Base-by-base conservation (phyloP, 192 early-diverging fungal genomes). In the Entomortierella chlamydospora region DNA sequence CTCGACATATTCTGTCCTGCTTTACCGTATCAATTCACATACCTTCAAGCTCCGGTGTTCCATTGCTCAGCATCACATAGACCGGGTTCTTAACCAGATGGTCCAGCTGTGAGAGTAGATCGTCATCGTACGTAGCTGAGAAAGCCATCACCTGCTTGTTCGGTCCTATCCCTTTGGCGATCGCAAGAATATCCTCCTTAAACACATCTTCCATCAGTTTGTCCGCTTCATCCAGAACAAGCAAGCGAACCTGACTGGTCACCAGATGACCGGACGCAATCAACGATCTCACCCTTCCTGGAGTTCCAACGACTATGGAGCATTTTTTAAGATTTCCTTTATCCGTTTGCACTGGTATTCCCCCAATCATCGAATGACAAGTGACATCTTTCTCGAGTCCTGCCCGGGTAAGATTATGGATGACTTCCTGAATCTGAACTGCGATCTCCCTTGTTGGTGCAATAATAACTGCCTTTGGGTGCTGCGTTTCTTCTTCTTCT, bases 361-460 rank as follows among this genome's bases (percentile, higher is more conserved):
- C 89, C 13, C 89, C 89, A 56, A 90, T 90, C 63, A 89, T 83
- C 1, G 81, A 70, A 47, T 86, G 68, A 62, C 86, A 87, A 5
- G 57, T 59, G 31, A 71, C 68, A 9, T 23, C 43, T 4, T 47
- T 20, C 23, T 78, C 78, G 41, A 79, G 68, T 4, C 41, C 68
- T 51, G 56, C 64, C 9, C 57, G 64, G 8, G 82, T 66, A 20
- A 89, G 70, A 42, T 70, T 81, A 25, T 61, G 39, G 23, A 91
- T 68, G 2, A 91, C 89, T 31, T 86, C 81, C 61, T 83, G 73
- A 57, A 87, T 91, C 61, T 90, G 90, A 4, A 87, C 71, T 5
- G 90, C 90, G 45, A 90, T 82, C 64, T 91, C 89, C n/a, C 89
- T 73, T 23, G 88, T 88, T 6, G 89, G 89, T 7, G 88, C 88